These are phyloP conservation scores for Beauveria caledonica DNA, from an alignment of 2,329 filamentous ascomycete species.

Conservation along the genomic window DNA sequence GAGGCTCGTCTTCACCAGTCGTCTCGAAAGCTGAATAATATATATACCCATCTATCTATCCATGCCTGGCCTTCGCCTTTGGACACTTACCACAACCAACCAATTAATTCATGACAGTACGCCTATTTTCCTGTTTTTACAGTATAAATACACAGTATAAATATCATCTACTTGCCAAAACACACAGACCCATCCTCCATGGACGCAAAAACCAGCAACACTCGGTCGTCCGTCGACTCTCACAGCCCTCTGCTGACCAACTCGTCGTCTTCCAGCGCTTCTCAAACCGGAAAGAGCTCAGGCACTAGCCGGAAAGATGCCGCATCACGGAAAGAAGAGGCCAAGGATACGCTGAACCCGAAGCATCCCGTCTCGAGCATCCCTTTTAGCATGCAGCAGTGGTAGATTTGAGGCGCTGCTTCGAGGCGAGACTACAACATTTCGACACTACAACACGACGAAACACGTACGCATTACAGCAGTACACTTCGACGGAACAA, in stretches of 20 bases:
- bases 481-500: too few relatives aligned
- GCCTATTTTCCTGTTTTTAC: too few relatives aligned
- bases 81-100: neutral
- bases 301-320: neutral
- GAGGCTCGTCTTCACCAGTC: too few relatives aligned
- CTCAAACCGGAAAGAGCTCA: too few relatives aligned
- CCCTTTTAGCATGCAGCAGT: neutral
- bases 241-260: slow-evolving; percentile 2
- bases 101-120: neutral
- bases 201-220: neutral
- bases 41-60: neutral
- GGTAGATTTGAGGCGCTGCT: neutral
- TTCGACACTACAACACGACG: neutral
- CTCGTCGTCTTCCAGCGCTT: neutral
- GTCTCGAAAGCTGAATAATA: neutral
- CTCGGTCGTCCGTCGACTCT: neutral
- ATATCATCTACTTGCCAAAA: too few relatives aligned
- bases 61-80: neutral
- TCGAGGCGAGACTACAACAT: neutral
- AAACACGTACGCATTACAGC: neutral
- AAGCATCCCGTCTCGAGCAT: slow-evolving; percentile 2
- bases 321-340: neutral
- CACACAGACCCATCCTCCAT: neutral
- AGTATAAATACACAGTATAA: too few relatives aligned
- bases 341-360: neutral